A percentile compares a stretch with the other conserved stretches of the same genome.
phyloP scores from a whole-genome alignment of 805 yeast species.

The Scheffersomyces ergatensis region DNA sequence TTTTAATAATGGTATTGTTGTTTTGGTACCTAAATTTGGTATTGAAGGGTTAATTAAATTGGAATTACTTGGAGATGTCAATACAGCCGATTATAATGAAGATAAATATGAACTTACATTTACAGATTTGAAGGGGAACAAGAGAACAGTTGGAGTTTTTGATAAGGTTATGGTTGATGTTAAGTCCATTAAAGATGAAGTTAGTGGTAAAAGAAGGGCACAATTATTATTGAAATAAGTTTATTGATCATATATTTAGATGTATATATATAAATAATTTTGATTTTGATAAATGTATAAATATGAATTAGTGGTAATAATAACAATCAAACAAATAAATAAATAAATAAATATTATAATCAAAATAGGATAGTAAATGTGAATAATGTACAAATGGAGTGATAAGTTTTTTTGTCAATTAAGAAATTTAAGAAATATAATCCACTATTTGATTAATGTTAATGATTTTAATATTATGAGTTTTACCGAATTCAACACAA shows the following conservation, averaged over 20 bases:
- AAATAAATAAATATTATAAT: too few relatives aligned
- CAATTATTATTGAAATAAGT: conserved; percentile 57
- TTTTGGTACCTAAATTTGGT: conserved; percentile 92
- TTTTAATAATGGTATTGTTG: conserved; percentile 91
- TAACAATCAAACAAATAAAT: neutral
- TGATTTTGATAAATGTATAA: too few relatives aligned
- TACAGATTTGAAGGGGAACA: conserved; percentile 39
- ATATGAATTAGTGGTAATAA: neutral
- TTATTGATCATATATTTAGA: too few relatives aligned
- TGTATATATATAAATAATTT: too few relatives aligned
- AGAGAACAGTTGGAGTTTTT: conserved; percentile 64
- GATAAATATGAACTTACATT: conserved; percentile 70
- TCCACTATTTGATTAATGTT: conserved; percentile 69
- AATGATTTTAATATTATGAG: conserved; percentile 64
- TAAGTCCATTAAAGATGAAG: conserved; percentile 76
- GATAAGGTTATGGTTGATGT: conserved; percentile 85
- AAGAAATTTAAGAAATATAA: conserved; percentile 4
- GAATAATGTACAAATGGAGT: too few relatives aligned
- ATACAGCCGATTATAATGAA: conserved; percentile 69
- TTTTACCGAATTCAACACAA: conserved; percentile 66
- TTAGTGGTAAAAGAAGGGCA: conserved; percentile 90
- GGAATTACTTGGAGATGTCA: conserved; percentile 67
- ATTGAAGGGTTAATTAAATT: conserved; percentile 89
- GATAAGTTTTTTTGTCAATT: neutral
- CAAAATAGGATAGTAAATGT: neutral